A percentile compares a stretch with the other conserved stretches of the same genome.
phyloP scores from a whole-genome alignment of 2,329 filamentous ascomycete species.

The Tolypocladium pustulatum region DNA sequence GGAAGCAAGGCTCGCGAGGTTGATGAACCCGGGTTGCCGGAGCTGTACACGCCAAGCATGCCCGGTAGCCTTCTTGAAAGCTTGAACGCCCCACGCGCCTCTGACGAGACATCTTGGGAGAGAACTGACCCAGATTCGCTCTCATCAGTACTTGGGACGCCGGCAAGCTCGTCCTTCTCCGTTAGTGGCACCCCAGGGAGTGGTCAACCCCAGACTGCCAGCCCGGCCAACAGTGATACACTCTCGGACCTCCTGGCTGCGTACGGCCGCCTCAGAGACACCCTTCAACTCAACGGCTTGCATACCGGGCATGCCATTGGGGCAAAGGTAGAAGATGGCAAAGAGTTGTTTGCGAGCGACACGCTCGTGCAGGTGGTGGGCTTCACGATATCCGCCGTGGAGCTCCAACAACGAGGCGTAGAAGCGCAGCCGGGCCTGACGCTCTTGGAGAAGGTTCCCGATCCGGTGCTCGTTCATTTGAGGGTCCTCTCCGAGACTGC shows the following conservation, averaged over 20 bases:
- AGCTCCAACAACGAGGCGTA: conserved; percentile 84
- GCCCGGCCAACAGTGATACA: conserved; percentile 12
- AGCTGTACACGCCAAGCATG: conserved; percentile 24
- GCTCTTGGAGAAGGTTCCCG: conserved; percentile 73
- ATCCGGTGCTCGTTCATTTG: conserved; percentile 75
- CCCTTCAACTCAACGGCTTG: conserved; percentile 45
- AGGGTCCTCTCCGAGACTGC: conserved; percentile 83
- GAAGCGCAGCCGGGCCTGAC: conserved; percentile 64
- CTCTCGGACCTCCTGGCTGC: conserved; percentile 47
- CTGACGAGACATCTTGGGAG: conserved; percentile 30
- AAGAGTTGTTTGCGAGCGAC: conserved; percentile 44
- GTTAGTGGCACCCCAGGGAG: conserved; percentile 16
- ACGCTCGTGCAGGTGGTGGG: conserved; percentile 59
- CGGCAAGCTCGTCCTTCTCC: conserved; percentile 29
- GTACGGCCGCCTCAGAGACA: conserved; percentile 51
- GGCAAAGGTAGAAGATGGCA: conserved; percentile 17
- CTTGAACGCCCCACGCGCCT: conserved; percentile 25
- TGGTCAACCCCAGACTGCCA: conserved; percentile 5
- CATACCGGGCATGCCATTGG: conserved; percentile 24
- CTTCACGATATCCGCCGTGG: conserved; percentile 75
- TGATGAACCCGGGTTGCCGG: conserved; percentile 17
- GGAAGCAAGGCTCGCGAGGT: conserved; percentile 26
- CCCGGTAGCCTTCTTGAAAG: conserved; percentile 26
- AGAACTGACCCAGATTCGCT: conserved; percentile 21
- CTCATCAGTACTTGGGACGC: conserved; percentile 23